phyloP scores from a whole-genome alignment of 805 yeast species.

The Pichia membranifaciens region DNA sequence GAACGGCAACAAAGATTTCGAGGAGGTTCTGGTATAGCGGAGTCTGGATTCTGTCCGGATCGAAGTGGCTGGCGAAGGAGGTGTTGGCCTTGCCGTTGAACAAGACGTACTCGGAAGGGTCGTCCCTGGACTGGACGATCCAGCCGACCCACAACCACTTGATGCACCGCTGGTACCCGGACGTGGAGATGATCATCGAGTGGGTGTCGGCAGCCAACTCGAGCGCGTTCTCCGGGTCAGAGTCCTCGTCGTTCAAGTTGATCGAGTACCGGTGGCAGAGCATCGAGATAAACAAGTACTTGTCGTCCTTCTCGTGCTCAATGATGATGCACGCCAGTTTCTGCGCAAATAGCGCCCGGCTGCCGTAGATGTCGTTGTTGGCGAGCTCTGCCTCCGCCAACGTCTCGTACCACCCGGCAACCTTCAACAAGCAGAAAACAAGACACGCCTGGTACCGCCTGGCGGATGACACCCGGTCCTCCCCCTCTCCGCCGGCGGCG shows the following conservation, averaged over 20 bases:
- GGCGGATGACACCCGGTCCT: slow-evolving; percentile 38
- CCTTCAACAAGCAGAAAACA: slow-evolving; percentile 66
- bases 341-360: slow-evolving; percentile 68
- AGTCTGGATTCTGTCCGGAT: slow-evolving; percentile 78
- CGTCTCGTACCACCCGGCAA: slow-evolving; percentile 71
- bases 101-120: slow-evolving; percentile 62
- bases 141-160: slow-evolving; percentile 93
- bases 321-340: slow-evolving; percentile 64
- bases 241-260: slow-evolving; percentile 54
- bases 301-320: slow-evolving; percentile 53
- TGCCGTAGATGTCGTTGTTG: slow-evolving; percentile 56
- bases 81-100: slow-evolving; percentile 56
- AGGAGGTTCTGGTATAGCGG: slow-evolving; percentile 75
- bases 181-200: slow-evolving; percentile 69
- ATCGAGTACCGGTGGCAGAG: slow-evolving; percentile 70
- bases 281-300: slow-evolving; percentile 65
- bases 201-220: slow-evolving; percentile 87
- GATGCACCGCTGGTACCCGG: slow-evolving; percentile 81
- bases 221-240: slow-evolving; percentile 64
- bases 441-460: slow-evolving; percentile 62
- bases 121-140: slow-evolving; percentile 69
- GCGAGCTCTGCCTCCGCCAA: slow-evolving; percentile 55
- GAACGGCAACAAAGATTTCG: slow-evolving; percentile 60
- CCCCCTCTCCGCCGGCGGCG: slow-evolving; percentile 79
- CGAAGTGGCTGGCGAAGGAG: slow-evolving; percentile 56